These are phyloP conservation scores for Letharia lupina DNA, from an alignment of 495 filamentous ascomycete genomes.

Conservation along the genomic window DNA sequence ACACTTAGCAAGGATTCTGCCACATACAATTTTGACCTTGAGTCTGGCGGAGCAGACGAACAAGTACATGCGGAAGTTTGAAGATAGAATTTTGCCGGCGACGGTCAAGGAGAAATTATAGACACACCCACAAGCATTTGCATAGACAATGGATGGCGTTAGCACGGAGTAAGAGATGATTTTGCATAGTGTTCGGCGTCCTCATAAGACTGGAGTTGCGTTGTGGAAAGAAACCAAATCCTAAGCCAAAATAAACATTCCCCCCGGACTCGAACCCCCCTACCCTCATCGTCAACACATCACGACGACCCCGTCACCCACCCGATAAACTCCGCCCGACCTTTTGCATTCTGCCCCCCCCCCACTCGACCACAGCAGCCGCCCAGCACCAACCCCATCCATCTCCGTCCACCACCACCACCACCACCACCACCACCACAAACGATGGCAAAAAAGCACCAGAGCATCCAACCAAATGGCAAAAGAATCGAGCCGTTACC, in stretches of 20 bases:
- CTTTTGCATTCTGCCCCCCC: background rate
- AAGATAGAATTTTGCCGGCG: conserved; percentile 54
- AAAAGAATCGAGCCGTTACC: conserved; percentile 28
- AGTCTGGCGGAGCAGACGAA: conserved; percentile 95
- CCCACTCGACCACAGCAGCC: background rate
- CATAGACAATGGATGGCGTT: background rate
- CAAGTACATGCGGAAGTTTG: conserved; percentile 73
- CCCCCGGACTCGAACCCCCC: background rate
- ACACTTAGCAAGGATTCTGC: conserved; percentile 86
- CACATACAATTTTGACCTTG: conserved; percentile 62
- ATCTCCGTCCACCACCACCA: background rate
- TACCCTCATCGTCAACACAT: background rate
- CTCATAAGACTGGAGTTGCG: background rate
- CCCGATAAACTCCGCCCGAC: background rate
- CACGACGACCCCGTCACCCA: conserved; percentile 1
- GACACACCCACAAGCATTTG: background rate
- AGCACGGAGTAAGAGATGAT: background rate
- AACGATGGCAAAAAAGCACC: background rate
- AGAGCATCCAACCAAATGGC: background rate
- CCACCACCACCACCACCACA: background rate
- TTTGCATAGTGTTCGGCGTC: background rate
- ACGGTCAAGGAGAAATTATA: conserved; percentile 42
- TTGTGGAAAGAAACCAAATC: background rate
- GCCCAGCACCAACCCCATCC: background rate
- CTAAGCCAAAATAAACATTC: background rate